Percentiles rank a stretch among this genome's conserved stretches.
Evolutionary conservation across 768 basidiomycete species (phyloP).

Genomic region (Mycena maculata): DNA sequence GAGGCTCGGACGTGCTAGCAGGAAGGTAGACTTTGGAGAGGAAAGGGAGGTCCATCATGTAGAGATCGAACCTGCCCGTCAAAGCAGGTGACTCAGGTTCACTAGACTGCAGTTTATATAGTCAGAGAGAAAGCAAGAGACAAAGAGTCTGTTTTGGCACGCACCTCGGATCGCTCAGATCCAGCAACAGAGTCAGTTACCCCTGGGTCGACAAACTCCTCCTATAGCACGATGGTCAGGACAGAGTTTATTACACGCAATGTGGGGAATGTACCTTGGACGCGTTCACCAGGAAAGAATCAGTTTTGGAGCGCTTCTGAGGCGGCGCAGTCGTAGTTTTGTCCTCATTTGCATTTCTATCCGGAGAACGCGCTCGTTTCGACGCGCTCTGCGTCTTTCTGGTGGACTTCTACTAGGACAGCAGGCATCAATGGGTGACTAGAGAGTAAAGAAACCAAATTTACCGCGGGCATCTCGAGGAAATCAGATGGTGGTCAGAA

Average conservation of each 20-base stretch:
- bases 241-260: too few species aligned
- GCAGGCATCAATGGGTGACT: too few species aligned
- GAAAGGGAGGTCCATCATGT: conserved; percentile 51
- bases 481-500: too few species aligned
- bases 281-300: neutral
- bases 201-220: neutral
- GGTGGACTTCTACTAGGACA: conserved; percentile 9
- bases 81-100: neutral
- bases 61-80: conserved; percentile 52
- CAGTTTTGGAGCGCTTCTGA: conserved; percentile 7
- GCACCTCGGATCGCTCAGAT: neutral
- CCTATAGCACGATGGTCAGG: too few species aligned
- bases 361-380: conserved; percentile 19
- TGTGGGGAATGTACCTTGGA: too few species aligned
- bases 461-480: too few species aligned
- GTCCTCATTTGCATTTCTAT: neutral
- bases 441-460: too few species aligned
- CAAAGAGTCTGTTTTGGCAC: neutral
- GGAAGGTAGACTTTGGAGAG: conserved; percentile 48
- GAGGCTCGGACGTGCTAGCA: conserved; percentile 37
- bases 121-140: neutral
- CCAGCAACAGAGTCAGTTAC: neutral
- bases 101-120: neutral
- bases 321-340: neutral
- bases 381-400: neutral